Conservation (phyloP, 2,329 filamentous ascomycete genomes). For the Epichloe hybrida region DNA sequence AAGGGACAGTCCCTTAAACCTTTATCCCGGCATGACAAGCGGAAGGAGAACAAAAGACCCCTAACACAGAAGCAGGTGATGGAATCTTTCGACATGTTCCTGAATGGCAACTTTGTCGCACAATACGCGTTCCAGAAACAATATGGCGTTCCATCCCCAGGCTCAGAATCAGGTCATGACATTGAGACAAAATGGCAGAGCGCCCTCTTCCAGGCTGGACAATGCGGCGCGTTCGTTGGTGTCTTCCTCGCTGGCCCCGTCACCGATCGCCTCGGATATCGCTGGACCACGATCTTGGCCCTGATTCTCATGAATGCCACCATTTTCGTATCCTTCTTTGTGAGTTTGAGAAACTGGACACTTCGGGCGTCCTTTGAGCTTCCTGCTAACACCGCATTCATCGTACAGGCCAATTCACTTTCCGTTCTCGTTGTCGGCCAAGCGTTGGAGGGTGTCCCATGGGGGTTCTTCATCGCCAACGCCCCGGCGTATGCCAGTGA, state of each 20-base stretch:
- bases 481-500: constrained; percentile 47
- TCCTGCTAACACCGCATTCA: neutral
- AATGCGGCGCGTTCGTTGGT: constrained; percentile 22
- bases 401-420: constrained; percentile 17
- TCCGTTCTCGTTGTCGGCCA: constrained; percentile 34
- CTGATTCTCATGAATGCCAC: constrained; percentile 26
- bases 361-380: too few species aligned
- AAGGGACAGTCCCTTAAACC: too few species aligned
- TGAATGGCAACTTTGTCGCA: constrained; percentile 33
- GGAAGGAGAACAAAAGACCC: neutral
- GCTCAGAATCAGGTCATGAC: constrained; percentile 4
- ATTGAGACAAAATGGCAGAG: constrained; percentile 30
- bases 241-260: constrained; percentile 24
- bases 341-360: constrained; percentile 7
- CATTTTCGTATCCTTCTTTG: constrained; percentile 41
- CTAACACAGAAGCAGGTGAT: constrained; percentile 25
- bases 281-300: constrained; percentile 21
- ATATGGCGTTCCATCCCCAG: constrained; percentile 21
- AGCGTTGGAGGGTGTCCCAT: constrained; percentile 44
- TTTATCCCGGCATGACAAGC: too few species aligned
- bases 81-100: constrained; percentile 36
- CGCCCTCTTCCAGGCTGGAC: constrained; percentile 20
- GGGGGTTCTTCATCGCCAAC: constrained; percentile 52
- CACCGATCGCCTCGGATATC: constrained; percentile 23
- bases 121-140: constrained; percentile 21